phyloP scores from a whole-genome alignment of 140 eudicot species.

The Senecio squalidus region DNA sequence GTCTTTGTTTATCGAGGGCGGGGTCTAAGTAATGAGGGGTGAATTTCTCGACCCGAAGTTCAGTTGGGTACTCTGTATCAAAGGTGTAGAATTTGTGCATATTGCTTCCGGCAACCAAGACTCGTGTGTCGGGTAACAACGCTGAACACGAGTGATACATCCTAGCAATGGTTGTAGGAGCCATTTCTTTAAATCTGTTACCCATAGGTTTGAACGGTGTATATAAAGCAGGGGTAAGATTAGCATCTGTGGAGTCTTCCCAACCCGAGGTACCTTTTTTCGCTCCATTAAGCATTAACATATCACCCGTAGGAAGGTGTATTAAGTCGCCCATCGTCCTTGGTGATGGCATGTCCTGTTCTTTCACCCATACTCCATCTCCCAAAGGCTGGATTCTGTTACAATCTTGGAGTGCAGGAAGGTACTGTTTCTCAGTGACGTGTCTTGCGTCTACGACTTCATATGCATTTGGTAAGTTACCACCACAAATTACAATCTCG shows the following conservation, averaged over 20 bases:
- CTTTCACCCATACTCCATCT: slow-evolving; percentile 46
- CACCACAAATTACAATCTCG: slow-evolving; percentile 71
- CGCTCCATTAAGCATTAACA: slow-evolving; percentile 68
- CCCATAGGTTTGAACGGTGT: slow-evolving; percentile 35
- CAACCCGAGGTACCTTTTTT: slow-evolving; percentile 61
- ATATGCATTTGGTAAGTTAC: slow-evolving; percentile 40
- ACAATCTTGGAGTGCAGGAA: slow-evolving; percentile 61
- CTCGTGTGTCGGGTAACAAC: slow-evolving; percentile 38
- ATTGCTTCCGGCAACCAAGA: slow-evolving; percentile 77
- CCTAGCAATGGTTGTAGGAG: slow-evolving; percentile 43
- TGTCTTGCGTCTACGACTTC: slow-evolving; percentile 28
- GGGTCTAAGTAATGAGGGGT: slow-evolving; percentile 62
- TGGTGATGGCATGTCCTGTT: slow-evolving; percentile 50
- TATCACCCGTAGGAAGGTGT: slow-evolving; percentile 55
- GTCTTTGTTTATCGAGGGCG: slow-evolving; percentile 17
- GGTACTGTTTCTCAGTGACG: slow-evolving; percentile 19
- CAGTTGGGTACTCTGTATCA: slow-evolving; percentile 43
- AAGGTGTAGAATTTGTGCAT: slow-evolving; percentile 34
- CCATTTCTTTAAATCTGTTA: slow-evolving; percentile 30
- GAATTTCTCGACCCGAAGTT: slow-evolving; percentile 61
- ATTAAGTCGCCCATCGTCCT: slow-evolving; percentile 73
- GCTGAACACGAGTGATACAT: slow-evolving; percentile 74
- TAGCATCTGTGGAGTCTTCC: slow-evolving; percentile 48
- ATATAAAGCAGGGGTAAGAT: slow-evolving; percentile 48
- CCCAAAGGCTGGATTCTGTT: slow-evolving; percentile 32